Conservation (phyloP, 2,329 filamentous ascomycete genomes). For the Neurospora sp. region DNA sequence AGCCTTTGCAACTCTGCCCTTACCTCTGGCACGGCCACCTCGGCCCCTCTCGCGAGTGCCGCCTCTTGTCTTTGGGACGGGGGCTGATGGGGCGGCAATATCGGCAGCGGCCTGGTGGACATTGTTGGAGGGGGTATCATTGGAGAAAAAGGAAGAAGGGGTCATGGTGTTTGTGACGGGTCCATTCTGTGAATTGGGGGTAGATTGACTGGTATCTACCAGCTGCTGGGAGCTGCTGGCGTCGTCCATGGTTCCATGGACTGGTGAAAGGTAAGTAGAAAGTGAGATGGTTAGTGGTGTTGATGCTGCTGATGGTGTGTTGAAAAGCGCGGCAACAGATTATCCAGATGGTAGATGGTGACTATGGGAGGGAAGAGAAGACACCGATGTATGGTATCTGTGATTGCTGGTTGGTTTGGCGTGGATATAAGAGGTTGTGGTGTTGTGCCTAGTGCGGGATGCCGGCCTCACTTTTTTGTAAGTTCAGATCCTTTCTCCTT, state of each 20-base stretch:
- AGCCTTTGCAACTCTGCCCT: conserved; percentile 18
- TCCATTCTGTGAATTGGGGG: background rate
- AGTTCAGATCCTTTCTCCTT: background rate
- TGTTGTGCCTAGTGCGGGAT: background rate
- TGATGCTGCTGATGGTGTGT: background rate
- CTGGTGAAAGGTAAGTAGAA: background rate
- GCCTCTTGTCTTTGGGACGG: conserved; percentile 9
- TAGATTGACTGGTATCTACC: background rate
- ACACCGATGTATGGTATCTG: background rate
- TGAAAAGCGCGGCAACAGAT: background rate
- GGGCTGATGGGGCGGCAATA: background rate
- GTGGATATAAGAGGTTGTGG: background rate
- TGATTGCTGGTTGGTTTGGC: background rate
- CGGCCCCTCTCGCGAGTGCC: conserved; percentile 25
- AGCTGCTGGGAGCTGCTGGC: background rate
- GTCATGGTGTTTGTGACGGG: background rate
- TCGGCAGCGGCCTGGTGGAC: background rate
- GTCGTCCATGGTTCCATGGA: background rate
- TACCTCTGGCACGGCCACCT: conserved; percentile 20
- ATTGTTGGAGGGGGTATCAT: background rate
- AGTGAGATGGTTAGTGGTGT: background rate
- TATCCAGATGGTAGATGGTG: background rate
- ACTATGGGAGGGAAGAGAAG: background rate
- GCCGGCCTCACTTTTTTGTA: background rate
- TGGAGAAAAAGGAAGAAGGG: background rate